Base-by-base conservation (phyloP, 2,329 filamentous ascomycete species). In the Fusarium odoratissimum region DNA sequence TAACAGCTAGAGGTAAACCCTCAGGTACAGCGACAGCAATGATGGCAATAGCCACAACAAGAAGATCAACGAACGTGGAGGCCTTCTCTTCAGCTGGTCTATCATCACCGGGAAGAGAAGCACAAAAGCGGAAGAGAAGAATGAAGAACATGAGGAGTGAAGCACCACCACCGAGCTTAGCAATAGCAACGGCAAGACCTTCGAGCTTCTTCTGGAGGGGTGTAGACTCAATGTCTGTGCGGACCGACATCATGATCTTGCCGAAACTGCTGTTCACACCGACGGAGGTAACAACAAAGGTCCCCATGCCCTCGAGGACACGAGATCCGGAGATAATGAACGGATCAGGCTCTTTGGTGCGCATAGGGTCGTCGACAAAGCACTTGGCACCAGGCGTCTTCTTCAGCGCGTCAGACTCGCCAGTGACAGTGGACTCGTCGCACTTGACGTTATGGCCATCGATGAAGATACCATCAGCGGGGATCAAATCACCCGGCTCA, bases 291-390 rank as follows among this genome's bases (percentile, higher is more conserved):
- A 91, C 90, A 79, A 95, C 84, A 75, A 90, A 95, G 1, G 91
- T 93, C 8, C 92, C 92, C 58, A 69, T 69, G 12, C 92, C 92
- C 78, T 94, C 92, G 82, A 94, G 91, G 60, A 94, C 91, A 67
- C 92, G 92, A 58, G 91, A 88, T 28, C 92, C 95, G n/a, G 95
- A 97, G 72, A 97, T 93, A 76, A 98, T 93, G 75, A 95, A 94
- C 0, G 92, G 92, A 71, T 95, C 93, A 80, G 94, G 87, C 80
- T 94, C 94, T 82, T 89, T 91, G 23, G 91, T 84, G 40, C 89
- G 85, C 69, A 88, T 89, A 72, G 93, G 88, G 73, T 95, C 92
- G 23, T 91, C 91, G 21, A 86, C 84, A 75, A 87, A 92, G 23
- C 93, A 93, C 30, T 93, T 91, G 40, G 93, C 91, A 35, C 86